phyloP scores from a whole-genome alignment of 2,329 filamentous ascomycete genomes.

The Talaromyces marneffei region DNA sequence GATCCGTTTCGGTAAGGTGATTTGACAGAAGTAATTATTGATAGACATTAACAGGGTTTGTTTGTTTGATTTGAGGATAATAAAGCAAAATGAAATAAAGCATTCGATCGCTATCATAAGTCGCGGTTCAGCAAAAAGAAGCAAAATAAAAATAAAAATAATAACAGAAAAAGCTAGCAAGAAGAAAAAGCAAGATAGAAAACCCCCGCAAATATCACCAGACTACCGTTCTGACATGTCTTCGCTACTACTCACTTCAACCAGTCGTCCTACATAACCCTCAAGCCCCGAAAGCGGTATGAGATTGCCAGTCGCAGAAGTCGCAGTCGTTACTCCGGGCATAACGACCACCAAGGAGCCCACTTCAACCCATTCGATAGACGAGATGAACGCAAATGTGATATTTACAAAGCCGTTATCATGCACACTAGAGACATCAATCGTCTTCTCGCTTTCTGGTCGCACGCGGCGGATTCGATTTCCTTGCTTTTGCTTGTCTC shows the following conservation, averaged over 20 bases:
- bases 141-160: not conserved
- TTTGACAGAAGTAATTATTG: no score
- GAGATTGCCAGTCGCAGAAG: constrained; percentile 43
- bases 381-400: constrained; percentile 53
- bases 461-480: constrained; percentile 3
- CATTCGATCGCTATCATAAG: not conserved
- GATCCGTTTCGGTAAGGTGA: no score
- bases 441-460: constrained; percentile 26
- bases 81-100: no score
- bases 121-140: not conserved
- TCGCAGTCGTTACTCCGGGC: constrained; percentile 49
- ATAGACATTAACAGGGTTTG: no score
- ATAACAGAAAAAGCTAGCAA: not conserved
- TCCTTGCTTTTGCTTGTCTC: constrained; percentile 13
- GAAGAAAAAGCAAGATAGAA: not conserved
- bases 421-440: constrained; percentile 19
- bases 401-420: constrained; percentile 37
- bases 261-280: constrained; percentile 53
- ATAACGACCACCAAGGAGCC: constrained; percentile 56
- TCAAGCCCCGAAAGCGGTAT: constrained; percentile 50
- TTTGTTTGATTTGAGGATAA: no score
- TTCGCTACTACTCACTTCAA: constrained; percentile 42
- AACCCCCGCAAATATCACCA: not conserved
- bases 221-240: constrained; percentile 64
- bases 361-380: constrained; percentile 52